Evolutionary conservation across 2,329 filamentous ascomycete genomes (phyloP), one percentile per base, ranked within the genome.

Genomic region (Diaporthe eres): DNA sequence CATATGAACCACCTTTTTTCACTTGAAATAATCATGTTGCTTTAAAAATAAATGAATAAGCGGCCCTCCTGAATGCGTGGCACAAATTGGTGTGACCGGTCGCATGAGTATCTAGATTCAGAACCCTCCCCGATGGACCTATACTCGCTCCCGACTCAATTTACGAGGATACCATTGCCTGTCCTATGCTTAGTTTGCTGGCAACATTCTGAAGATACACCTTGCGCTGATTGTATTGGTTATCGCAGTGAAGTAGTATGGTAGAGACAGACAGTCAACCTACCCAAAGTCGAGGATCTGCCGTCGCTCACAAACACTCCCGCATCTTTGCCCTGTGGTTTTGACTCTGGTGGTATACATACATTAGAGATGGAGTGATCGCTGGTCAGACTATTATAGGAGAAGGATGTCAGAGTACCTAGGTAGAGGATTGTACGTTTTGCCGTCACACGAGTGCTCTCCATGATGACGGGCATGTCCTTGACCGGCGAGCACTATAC

Each of bases 161-260:
- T 31, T 31, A 57, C 9, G 9, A 22, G 4, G 60, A 25, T 19
- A 19, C n/a, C 6, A 15, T n/a, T 19, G 4, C 10, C 17, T 60
- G 19, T 3, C 22, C 0, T 28, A 3, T 31, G 51, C 1, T 4
- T 7, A 17, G 51, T 37, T 61, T 42, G 2, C 5, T 17, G 5
- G 12, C 5, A 8, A 1, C 37, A 6, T 8, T 25, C 13, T 17
- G 2, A 12, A 7, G 8, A 4, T 3, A 25, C 0, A 1, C 19
- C 3, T 39, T 9, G 4, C 8, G 4, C 3, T 15, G 4, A 22
- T n/a, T 25, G 12, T 12, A 0, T 0, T 13, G 5, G 34, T 17
- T 22, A 53, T 0, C 22, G 2, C 13, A 25, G 13, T 68, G 31
- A 53, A 25, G 22, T 37, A 4, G 31, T 2, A 37, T 22, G 19